Conservation (phyloP, 2,329 filamentous ascomycete genomes). For the Leptosphaerulina australis region DNA sequence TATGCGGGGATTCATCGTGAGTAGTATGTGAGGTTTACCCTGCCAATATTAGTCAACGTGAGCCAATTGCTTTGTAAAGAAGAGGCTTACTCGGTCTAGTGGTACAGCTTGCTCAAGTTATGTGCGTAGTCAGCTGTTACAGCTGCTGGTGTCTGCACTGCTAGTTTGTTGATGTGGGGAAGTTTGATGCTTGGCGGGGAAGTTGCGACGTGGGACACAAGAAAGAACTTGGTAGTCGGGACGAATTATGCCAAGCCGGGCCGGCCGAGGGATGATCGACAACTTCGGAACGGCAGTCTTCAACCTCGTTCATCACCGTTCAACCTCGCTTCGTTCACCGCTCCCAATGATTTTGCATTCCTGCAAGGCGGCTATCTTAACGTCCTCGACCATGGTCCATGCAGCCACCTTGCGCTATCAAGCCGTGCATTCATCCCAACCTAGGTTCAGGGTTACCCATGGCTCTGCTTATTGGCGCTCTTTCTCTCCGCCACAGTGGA, state of each 20-base stretch:
- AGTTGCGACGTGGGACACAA: slow-evolving; percentile 12
- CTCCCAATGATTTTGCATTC: slow-evolving; percentile 12
- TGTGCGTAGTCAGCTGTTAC: background rate
- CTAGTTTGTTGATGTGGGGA: slow-evolving; percentile 19
- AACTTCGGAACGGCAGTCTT: slow-evolving; percentile 7
- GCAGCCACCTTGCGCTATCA: slow-evolving; percentile 16
- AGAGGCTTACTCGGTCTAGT: background rate
- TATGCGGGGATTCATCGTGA: slow-evolving; percentile 69
- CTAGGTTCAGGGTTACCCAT: slow-evolving; percentile 3
- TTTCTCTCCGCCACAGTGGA: slow-evolving; percentile 1
- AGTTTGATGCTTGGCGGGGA: slow-evolving; percentile 19
- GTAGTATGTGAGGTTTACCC: slow-evolving; percentile 4
- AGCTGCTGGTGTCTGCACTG: slow-evolving; percentile 6
- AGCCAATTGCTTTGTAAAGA: background rate
- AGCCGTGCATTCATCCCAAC: slow-evolving; percentile 5
- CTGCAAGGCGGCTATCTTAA: slow-evolving; percentile 18
- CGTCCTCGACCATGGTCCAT: slow-evolving; percentile 15
- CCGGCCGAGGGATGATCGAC: slow-evolving; percentile 15
- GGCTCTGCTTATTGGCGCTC: slow-evolving; percentile 5
- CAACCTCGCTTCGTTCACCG: slow-evolving; percentile 9
- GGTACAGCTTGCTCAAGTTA: background rate
- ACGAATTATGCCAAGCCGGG: slow-evolving; percentile 1
- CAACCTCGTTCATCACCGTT: background rate
- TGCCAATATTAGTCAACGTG: background rate
- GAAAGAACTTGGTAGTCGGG: slow-evolving; percentile 12